phyloP scores from a whole-genome alignment of 345 rosid species.

The Barbarea vulgaris region DNA sequence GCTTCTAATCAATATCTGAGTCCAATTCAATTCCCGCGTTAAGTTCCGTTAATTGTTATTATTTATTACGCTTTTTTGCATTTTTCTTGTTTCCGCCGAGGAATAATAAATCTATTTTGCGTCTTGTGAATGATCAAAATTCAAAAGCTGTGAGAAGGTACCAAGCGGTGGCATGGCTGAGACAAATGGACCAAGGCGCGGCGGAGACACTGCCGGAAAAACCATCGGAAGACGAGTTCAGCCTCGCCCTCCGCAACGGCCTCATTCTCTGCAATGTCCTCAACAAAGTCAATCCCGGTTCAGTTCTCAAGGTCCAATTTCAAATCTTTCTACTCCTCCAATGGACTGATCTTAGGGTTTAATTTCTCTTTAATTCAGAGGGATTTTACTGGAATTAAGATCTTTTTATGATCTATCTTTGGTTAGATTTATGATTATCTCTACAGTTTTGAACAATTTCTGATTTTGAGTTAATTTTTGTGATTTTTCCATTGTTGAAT shows the following conservation, averaged over 20 bases:
- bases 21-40: slow-evolving; percentile 15
- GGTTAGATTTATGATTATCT: not conserved
- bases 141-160: slow-evolving; percentile 75
- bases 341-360: not conserved
- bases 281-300: slow-evolving; percentile 94
- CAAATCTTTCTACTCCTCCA: not conserved
- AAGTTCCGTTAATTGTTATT: not conserved
- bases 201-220: slow-evolving; percentile 57
- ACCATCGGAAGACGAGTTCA: slow-evolving; percentile 80
- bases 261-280: slow-evolving; percentile 95
- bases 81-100: not conserved
- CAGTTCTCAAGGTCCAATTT: slow-evolving; percentile 73
- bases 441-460: not conserved
- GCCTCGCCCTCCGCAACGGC: slow-evolving; percentile 79
- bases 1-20: not conserved
- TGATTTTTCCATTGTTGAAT: not conserved
- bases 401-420: no score
- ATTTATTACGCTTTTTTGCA: not conserved
- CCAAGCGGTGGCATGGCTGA: slow-evolving; percentile 91
- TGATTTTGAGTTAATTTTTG: not conserved
- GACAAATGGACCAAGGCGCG: slow-evolving; percentile 80
- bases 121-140: not conserved
- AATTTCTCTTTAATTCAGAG: not conserved
- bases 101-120: not conserved
- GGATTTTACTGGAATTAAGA: not conserved